Evolutionary conservation across 371 early-diverging fungal genomes (phyloP).

Genomic region (Rhizopus delemar): DNA sequence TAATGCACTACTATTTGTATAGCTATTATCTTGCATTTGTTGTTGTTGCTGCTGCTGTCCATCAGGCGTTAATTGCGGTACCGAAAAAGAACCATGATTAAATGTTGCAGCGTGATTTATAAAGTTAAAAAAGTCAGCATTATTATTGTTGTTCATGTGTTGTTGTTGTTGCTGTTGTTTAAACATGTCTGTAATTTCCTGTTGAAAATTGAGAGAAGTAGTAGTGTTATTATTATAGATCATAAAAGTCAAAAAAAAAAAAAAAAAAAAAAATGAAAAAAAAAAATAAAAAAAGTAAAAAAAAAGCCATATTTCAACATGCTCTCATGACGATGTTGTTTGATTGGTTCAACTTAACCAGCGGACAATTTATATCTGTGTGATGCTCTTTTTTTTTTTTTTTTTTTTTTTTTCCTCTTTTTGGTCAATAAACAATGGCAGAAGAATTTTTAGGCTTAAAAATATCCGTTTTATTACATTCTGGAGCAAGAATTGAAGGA

Average conservation of each 20-base stretch:
- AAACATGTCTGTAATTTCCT: conserved; percentile 18
- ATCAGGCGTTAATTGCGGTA: conserved; percentile 46
- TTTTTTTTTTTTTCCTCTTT: background rate
- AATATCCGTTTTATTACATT: conserved; percentile 49
- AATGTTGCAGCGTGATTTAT: conserved; percentile 12
- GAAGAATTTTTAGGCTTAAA: conserved; percentile 59
- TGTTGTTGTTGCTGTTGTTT: conserved; percentile 17
- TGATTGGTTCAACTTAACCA: conserved; percentile 12
- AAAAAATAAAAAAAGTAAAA: background rate
- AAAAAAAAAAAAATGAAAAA: background rate
- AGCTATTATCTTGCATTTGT: conserved; percentile 16
- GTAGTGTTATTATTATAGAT: conserved; percentile 12
- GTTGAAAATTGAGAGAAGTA: conserved; percentile 24
- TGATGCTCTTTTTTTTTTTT: background rate
- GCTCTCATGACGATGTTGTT: background rate
- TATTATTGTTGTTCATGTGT: conserved; percentile 7
- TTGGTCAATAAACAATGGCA: conserved; percentile 39
- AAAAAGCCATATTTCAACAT: conserved; percentile 5
- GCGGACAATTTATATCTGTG: background rate
- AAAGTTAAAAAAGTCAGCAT: conserved; percentile 36
- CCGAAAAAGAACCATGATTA: conserved; percentile 6
- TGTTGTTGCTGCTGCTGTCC: conserved; percentile 7
- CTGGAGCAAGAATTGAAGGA: conserved; percentile 53
- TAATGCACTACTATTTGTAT: conserved; percentile 38
- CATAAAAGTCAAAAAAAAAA: conserved; percentile 11